These are phyloP conservation scores for Dipsacomyces acuminosporus DNA, from an alignment of 371 early-diverging fungal species.

Conservation along the genomic window DNA sequence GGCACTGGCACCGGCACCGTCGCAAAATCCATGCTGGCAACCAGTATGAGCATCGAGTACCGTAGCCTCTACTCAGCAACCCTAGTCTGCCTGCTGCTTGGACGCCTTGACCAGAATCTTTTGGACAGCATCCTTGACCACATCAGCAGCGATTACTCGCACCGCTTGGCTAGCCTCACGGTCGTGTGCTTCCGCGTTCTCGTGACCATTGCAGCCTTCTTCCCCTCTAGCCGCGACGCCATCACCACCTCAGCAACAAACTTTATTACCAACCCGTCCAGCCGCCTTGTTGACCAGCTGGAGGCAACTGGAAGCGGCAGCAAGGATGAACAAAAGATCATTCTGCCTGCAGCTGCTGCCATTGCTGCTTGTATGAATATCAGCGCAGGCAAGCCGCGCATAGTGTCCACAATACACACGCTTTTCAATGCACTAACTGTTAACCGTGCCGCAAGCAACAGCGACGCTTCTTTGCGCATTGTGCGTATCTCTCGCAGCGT, in stretches of 20 bases:
- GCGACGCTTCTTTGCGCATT: conserved; percentile 1
- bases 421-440: conserved; percentile 34
- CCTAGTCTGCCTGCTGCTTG: conserved; percentile 34
- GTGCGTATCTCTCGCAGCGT: conserved; percentile 32
- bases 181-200: conserved; percentile 39
- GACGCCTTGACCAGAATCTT: conserved; percentile 24
- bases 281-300: conserved; percentile 13
- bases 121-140: conserved; percentile 30
- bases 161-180: conserved; percentile 26
- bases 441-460: conserved; percentile 5
- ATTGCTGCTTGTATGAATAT: conserved; percentile 17
- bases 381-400: conserved; percentile 4
- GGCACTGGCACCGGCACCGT: neutral
- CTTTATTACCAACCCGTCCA: conserved; percentile 32
- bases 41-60: conserved; percentile 25
- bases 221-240: conserved; percentile 20
- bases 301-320: conserved; percentile 4
- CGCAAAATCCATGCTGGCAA: conserved; percentile 4
- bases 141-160: conserved; percentile 16
- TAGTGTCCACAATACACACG: conserved; percentile 25
- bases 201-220: conserved; percentile 23
- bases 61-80: conserved; percentile 28
- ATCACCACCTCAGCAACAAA: conserved; percentile 4
- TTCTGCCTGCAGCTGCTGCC: conserved; percentile 26
- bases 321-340: conserved; percentile 10